Evolutionary conservation across 305 asterid genomes (phyloP).

Genomic region (Fraxinus angustifolia): DNA sequence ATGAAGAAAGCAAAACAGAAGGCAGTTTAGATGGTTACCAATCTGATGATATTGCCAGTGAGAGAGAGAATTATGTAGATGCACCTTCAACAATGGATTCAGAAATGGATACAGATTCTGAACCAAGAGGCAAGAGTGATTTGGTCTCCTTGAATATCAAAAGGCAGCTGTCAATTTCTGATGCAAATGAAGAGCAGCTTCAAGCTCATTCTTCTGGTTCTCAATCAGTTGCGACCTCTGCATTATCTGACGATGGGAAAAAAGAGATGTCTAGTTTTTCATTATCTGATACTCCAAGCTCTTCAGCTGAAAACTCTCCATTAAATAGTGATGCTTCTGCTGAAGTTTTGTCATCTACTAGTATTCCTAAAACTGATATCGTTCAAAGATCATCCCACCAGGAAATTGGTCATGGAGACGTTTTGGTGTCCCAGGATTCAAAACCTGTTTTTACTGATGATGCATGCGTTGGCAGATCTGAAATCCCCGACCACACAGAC

Average conservation of each 20-base stretch:
- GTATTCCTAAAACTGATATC: constrained; percentile 38
- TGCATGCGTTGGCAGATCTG: constrained; percentile 25
- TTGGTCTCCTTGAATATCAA: constrained; percentile 33
- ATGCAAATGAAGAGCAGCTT: constrained; percentile 32
- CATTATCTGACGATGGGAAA: constrained; percentile 54
- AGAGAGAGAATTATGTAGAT: constrained; percentile 72
- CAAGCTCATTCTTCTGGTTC: constrained; percentile 55
- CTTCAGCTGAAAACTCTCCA: constrained; percentile 46
- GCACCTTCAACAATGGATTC: constrained; percentile 73
- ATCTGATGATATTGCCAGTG: constrained; percentile 69
- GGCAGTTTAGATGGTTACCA: constrained; percentile 42
- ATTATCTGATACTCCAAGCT: constrained; percentile 49
- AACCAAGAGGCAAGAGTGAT: constrained; percentile 47
- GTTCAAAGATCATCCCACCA: constrained; percentile 32
- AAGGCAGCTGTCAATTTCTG: constrained; percentile 24
- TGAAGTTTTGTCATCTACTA: constrained; percentile 30
- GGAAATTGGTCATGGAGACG: constrained; percentile 30
- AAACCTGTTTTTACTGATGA: constrained; percentile 34
- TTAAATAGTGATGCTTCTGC: constrained; percentile 32
- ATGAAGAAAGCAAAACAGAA: constrained; percentile 45
- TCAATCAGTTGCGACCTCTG: constrained; percentile 49
- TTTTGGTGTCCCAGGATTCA: constrained; percentile 35
- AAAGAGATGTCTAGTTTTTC: constrained; percentile 61
- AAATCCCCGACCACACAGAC: constrained; percentile 26
- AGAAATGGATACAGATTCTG: constrained; percentile 57